Conservation (phyloP, 1,284 basidiomycete species). For the Chondrostereum purpureum region DNA sequence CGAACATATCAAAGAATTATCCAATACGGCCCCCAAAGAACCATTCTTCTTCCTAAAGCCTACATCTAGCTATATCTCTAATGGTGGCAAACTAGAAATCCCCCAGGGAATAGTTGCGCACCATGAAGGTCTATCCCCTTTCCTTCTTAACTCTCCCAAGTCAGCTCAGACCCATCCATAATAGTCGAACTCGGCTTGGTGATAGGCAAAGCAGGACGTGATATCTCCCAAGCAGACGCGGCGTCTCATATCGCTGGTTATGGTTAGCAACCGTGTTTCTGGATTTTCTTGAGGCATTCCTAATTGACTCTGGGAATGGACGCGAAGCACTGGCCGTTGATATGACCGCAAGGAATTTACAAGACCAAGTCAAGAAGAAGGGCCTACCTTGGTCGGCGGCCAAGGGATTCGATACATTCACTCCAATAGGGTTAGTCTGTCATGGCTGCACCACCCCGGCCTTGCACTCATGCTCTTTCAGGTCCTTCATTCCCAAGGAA, state of each 20-base stretch:
- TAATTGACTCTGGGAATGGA: no score
- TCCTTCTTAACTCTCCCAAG: no score
- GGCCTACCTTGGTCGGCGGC: conserved; percentile 93
- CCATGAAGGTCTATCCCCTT: conserved; percentile 97
- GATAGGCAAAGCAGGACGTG: conserved; percentile 80
- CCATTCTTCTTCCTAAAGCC: conserved; percentile 99
- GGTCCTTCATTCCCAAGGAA: conserved; percentile 76
- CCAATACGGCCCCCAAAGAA: conserved; percentile 86
- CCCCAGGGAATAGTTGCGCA: conserved; percentile 82
- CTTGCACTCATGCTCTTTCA: conserved; percentile 22
- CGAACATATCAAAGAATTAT: conserved; percentile 89
- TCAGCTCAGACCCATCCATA: conserved; percentile 4
- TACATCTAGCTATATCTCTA: conserved; percentile 81
- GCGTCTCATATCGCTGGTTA: conserved; percentile 86
- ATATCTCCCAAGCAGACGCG: conserved; percentile 73
- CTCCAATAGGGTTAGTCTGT: conserved; percentile 59
- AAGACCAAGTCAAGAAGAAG: conserved; percentile 87
- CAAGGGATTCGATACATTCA: conserved; percentile 89
- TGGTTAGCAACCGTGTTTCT: no score
- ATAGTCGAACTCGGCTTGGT: conserved; percentile 96
- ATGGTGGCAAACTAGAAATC: conserved; percentile 78
- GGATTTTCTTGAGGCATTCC: conserved; percentile 10
- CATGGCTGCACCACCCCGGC: neutral
- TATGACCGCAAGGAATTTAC: conserved; percentile 93
- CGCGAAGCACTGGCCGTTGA: conserved; percentile 92